phyloP scores from a whole-genome alignment of 2,329 filamentous ascomycete species.

The Cladosporium velox region DNA sequence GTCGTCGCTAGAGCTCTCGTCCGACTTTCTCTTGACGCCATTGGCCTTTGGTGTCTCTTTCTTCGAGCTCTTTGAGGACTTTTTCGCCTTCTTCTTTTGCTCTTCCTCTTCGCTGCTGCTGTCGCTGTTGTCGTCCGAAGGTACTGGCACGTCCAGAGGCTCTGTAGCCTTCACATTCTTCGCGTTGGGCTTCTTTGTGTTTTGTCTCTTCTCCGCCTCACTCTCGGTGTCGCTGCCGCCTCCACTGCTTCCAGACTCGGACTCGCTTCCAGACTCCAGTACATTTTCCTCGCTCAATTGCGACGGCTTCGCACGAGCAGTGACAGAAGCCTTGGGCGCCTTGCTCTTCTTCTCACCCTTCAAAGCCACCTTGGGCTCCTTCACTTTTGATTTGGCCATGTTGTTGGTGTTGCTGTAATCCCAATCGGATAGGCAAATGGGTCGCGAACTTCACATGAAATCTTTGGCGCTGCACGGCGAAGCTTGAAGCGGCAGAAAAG shows the following conservation, averaged over 20 bases:
- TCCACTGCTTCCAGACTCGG: conserved; percentile 28
- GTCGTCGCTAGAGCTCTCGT: conserved; percentile 24
- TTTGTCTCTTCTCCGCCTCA: conserved; percentile 31
- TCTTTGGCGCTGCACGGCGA: conserved; percentile 15
- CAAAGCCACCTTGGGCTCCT: conserved; percentile 39
- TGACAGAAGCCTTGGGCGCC: conserved; percentile 27
- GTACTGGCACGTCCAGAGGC: conserved; percentile 31
- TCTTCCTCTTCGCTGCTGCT: conserved; percentile 21
- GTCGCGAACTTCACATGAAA: conserved; percentile 19
- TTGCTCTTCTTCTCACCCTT: conserved; percentile 37
- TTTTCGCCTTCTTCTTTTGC: conserved; percentile 18
- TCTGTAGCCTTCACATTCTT: conserved; percentile 30
- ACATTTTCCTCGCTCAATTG: conserved; percentile 41
- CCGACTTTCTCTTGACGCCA: conserved; percentile 35
- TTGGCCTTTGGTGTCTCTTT: conserved; percentile 28
- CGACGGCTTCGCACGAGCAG: conserved; percentile 30
- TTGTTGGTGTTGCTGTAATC: neutral
- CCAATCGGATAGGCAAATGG: conserved; percentile 2
- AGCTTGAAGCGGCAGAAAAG: conserved; percentile 20
- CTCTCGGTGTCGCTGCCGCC: conserved; percentile 41
- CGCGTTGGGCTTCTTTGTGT: conserved; percentile 27
- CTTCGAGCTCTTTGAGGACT: conserved; percentile 18
- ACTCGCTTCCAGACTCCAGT: conserved; percentile 29
- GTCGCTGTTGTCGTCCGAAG: conserved; percentile 23
- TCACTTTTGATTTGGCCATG: conserved; percentile 32